Percentiles rank a stretch among this genome's conserved stretches.
These are phyloP conservation scores for Ricinus communis DNA, from an alignment of 345 rosid genomes.

Conservation along the genomic window DNA sequence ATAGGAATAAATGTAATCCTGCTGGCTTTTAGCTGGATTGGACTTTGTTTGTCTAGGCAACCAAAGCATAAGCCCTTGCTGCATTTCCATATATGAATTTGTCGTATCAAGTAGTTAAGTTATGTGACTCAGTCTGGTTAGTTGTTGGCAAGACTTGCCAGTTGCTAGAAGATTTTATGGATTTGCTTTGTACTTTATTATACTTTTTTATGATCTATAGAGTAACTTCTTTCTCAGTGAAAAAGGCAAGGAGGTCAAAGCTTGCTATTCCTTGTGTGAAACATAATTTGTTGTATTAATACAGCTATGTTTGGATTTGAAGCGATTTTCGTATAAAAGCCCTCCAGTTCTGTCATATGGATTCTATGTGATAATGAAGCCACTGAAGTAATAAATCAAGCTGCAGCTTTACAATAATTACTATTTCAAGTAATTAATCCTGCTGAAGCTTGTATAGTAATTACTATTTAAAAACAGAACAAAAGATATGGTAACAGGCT, in stretches of 20 bases:
- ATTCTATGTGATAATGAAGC: too few species aligned
- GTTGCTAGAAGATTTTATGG: background rate
- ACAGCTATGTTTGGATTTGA: background rate
- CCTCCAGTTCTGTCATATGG: too few species aligned
- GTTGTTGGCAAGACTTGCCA: slow-evolving; percentile 4
- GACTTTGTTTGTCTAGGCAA: background rate
- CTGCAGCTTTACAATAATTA: background rate
- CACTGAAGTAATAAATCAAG: background rate
- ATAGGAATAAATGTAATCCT: background rate
- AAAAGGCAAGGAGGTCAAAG: background rate
- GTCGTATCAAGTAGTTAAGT: background rate
- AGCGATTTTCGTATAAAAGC: background rate
- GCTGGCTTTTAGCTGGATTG: background rate
- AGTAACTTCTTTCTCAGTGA: background rate
- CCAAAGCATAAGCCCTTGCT: background rate
- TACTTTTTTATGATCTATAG: too few species aligned
- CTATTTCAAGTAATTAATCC: background rate
- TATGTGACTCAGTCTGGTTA: background rate
- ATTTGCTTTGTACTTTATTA: too few species aligned
- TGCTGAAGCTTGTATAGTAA: background rate
- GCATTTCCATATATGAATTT: background rate
- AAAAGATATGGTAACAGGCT: background rate
- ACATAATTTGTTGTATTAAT: background rate
- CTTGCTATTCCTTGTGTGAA: background rate
- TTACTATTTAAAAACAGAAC: background rate